Evolutionary conservation across 1,139 yeast species (phyloP).

Genomic region (Maudiozyma humilis): DNA sequence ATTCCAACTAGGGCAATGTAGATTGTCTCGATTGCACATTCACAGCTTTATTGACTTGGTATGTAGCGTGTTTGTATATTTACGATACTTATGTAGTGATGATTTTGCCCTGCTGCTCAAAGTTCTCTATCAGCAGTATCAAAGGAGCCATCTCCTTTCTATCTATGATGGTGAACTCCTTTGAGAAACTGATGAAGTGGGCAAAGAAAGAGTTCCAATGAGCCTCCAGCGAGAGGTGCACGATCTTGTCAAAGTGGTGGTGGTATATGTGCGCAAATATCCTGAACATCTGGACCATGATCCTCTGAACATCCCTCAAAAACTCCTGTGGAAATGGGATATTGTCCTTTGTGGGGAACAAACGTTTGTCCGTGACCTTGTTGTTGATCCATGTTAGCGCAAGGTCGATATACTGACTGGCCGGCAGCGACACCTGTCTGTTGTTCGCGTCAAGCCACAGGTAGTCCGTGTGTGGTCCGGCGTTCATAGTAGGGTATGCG

Average conservation of each 20-base stretch:
- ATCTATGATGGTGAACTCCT: constrained; percentile 77
- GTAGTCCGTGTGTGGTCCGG: constrained; percentile 87
- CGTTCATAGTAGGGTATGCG: constrained; percentile 87
- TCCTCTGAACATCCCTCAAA: constrained; percentile 73
- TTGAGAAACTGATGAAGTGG: constrained; percentile 82
- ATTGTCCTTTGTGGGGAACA: constrained; percentile 90
- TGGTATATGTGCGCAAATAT: constrained; percentile 95
- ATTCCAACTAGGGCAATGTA: not conserved
- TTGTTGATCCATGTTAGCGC: constrained; percentile 85
- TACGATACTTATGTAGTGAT: constrained; percentile 11
- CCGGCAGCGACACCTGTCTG: constrained; percentile 80
- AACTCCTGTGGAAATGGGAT: constrained; percentile 88
- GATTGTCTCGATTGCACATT: too few relatives aligned
- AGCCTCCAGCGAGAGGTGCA: constrained; percentile 86
- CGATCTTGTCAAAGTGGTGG: constrained; percentile 85
- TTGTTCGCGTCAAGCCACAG: constrained; percentile 78
- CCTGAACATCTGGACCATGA: constrained; percentile 85
- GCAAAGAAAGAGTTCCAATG: constrained; percentile 98
- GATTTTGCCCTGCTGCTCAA: constrained; percentile 83
- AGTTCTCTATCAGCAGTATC: constrained; percentile 61
- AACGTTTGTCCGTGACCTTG: constrained; percentile 78
- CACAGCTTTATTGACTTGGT: too few relatives aligned
- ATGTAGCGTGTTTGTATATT: not conserved
- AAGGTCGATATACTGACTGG: constrained; percentile 84
- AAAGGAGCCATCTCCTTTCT: constrained; percentile 73